Conservation (phyloP, 108 stramenopile species). For the Pseudonitzschia multistriata region DNA sequence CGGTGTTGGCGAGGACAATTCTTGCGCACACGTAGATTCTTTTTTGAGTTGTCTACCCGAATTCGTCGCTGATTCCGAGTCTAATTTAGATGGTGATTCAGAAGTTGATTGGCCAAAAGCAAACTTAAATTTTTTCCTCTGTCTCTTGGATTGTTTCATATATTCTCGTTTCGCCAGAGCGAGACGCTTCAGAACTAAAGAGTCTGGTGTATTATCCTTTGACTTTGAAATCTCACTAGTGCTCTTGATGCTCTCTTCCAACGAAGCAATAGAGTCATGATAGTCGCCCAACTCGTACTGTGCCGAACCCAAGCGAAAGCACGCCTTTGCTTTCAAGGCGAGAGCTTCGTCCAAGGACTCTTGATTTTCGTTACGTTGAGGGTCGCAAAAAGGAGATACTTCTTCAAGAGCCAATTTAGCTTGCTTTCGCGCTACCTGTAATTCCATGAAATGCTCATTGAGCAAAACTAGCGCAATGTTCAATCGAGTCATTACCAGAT, state of each 20-base stretch:
- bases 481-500: conserved; percentile 54
- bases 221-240: conserved; percentile 23
- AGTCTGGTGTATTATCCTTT: conserved; percentile 39
- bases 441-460: conserved; percentile 37
- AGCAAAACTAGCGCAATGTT: conserved; percentile 65
- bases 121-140: conserved; percentile 67
- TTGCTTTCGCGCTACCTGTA: conserved; percentile 47
- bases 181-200: conserved; percentile 54
- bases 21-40: not conserved
- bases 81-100: not conserved
- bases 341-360: conserved; percentile 53
- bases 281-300: conserved; percentile 50
- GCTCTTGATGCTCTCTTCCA: conserved; percentile 51
- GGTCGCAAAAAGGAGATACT: conserved; percentile 55
- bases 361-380: conserved; percentile 25
- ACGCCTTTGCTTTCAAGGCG: conserved; percentile 70
- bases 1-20: not conserved
- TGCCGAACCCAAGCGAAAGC: conserved; percentile 76
- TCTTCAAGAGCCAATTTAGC: conserved; percentile 54
- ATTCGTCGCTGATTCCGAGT: not conserved
- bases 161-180: conserved; percentile 56
- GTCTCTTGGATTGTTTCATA: conserved; percentile 39
- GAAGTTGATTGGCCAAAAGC: conserved; percentile 28
- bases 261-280: conserved; percentile 48
- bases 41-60: not conserved